A percentile compares a stretch with the other conserved stretches of the same genome.
phyloP scores from a whole-genome alignment of 345 rosid genomes.

The Eucalyptus albens region DNA sequence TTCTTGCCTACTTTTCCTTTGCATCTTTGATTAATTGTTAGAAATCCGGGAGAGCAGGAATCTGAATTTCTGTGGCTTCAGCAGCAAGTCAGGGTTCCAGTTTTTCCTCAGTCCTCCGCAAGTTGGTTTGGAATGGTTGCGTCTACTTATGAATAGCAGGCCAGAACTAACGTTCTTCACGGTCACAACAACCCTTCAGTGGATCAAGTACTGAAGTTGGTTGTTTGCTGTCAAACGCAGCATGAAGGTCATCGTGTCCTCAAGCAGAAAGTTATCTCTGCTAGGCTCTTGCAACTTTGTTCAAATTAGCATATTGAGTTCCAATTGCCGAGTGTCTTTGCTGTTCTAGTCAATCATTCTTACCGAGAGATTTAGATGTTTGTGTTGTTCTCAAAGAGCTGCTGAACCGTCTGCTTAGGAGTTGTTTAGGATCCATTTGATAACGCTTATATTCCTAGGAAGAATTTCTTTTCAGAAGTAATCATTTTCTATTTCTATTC shows the following conservation, averaged over 20 bases:
- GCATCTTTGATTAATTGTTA: background rate
- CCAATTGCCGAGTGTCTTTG: too few species aligned
- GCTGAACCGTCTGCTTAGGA: too few species aligned
- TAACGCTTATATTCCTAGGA: fast-evolving
- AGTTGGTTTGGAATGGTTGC: background rate
- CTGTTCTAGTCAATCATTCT: too few species aligned
- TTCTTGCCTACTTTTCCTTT: background rate
- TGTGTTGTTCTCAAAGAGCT: too few species aligned
- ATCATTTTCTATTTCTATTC: fast-evolving
- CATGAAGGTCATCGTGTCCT: background rate
- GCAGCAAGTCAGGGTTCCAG: background rate
- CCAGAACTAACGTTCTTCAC: background rate
- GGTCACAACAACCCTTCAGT: background rate
- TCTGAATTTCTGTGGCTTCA: background rate
- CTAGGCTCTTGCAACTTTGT: background rate
- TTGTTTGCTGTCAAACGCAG: background rate
- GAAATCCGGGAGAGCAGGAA: background rate
- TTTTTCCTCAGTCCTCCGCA: background rate
- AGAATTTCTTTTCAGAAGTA: fast-evolving
- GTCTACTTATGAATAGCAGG: background rate
- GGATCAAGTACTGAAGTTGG: background rate
- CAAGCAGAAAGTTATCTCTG: background rate
- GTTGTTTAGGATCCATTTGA: fast-evolving
- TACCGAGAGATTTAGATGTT: too few species aligned
- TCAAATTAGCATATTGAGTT: too few species aligned